Conservation (phyloP, 441 rosid species). For the Erodium moschatum region DNA sequence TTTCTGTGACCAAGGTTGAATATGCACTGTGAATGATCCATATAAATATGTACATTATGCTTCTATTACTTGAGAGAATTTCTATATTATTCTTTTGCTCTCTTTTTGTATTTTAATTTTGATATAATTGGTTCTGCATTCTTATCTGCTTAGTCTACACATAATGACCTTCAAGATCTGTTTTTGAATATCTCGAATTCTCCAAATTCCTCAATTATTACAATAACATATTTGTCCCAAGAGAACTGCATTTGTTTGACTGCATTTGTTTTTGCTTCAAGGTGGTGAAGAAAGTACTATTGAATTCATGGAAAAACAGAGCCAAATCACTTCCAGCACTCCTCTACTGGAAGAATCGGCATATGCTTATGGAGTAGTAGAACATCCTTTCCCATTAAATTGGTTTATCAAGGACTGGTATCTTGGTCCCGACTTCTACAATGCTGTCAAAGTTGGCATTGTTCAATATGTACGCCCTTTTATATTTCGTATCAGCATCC, state of each 20-base stretch:
- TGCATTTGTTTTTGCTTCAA: conserved; percentile 22
- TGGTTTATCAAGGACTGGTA: conserved; percentile 63
- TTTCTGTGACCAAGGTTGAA: no score
- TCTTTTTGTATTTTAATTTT: no score
- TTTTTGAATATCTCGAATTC: not conserved
- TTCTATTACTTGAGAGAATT: no score
- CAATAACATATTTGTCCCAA: not conserved
- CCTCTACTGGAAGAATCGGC: conserved; percentile 74
- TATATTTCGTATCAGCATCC: conserved; percentile 12
- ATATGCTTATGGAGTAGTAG: conserved; percentile 71
- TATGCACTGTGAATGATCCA: no score
- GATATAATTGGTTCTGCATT: no score
- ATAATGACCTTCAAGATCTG: no score
- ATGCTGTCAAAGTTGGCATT: conserved; percentile 90
- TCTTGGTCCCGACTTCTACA: conserved; percentile 77
- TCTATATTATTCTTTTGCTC: no score
- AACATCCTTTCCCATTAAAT: conserved; percentile 84
- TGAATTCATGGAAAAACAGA: conserved; percentile 79
- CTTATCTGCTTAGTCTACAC: no score
- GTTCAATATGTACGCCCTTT: conserved; percentile 75
- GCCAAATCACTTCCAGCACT: conserved; percentile 46
- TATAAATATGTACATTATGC: no score
- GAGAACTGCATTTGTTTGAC: not conserved
- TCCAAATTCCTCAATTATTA: not conserved
- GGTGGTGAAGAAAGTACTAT: conserved; percentile 90